phyloP scores from a whole-genome alignment of 2,329 filamentous ascomycete genomes.

The Lecanosticta acicola region DNA sequence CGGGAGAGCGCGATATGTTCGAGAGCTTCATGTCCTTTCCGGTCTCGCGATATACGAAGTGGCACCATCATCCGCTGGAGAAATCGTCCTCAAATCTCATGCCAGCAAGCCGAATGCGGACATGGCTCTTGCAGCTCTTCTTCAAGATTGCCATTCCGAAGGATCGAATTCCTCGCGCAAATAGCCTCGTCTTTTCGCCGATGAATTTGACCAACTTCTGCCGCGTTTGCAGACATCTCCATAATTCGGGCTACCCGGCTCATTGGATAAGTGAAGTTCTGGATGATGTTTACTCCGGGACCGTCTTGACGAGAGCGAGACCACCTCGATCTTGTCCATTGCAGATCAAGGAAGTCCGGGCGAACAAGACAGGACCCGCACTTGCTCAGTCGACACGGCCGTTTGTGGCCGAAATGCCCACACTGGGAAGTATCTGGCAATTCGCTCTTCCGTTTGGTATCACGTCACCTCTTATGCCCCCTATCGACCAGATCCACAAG shows the following conservation, averaged over 20 bases:
- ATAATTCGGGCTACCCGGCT: constrained; percentile 12
- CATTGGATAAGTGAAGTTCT: constrained; percentile 13
- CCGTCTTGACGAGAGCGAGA: constrained; percentile 9
- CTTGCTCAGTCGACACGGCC: constrained; percentile 9
- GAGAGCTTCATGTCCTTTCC: background rate
- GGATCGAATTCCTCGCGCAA: background rate
- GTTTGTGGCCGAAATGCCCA: constrained; percentile 11
- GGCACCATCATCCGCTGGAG: background rate
- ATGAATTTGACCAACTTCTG: constrained; percentile 16
- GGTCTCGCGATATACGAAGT: constrained; percentile 4
- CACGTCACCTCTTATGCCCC: constrained; percentile 1
- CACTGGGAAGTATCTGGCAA: constrained; percentile 12
- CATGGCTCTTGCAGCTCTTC: constrained; percentile 11
- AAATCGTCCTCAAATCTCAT: constrained; percentile 2
- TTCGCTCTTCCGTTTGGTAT: constrained; percentile 11
- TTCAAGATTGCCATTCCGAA: constrained; percentile 13
- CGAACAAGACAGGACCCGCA: constrained; percentile 2
- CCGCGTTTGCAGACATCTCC: constrained; percentile 10
- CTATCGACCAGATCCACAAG: constrained; percentile 5
- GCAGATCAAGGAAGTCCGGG: constrained; percentile 8
- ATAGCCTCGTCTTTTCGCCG: constrained; percentile 14
- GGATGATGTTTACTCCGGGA: constrained; percentile 7
- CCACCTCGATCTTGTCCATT: constrained; percentile 13
- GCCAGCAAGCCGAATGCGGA: background rate
- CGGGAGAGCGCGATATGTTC: constrained; percentile 1